A percentile compares a stretch with the other conserved stretches of the same genome.
Evolutionary conservation across 176 grass and related monocot species (phyloP).

Genomic region (Aechmea fasciata): DNA sequence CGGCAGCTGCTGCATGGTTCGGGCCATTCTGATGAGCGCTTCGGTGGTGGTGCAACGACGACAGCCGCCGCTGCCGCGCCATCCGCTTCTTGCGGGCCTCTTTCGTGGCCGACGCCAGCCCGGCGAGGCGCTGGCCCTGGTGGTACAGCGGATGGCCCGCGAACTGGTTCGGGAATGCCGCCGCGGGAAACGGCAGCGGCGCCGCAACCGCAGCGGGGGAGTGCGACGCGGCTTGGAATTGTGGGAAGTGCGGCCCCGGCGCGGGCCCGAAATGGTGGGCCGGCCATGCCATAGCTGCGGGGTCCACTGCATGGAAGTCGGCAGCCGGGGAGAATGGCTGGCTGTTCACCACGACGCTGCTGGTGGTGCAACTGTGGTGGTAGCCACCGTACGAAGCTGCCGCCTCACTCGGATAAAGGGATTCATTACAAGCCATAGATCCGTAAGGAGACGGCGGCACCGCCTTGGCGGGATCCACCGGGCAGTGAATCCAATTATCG

Average conservation of each 20-base stretch:
- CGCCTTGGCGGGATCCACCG: constrained; percentile 7
- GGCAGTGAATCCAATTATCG: constrained; percentile 42
- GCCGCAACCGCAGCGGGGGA: constrained; percentile 18
- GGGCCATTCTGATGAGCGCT: constrained; percentile 32
- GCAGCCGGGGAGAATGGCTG: constrained; percentile 44
- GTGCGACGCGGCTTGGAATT: constrained; percentile 27
- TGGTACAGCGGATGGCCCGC: constrained; percentile 6
- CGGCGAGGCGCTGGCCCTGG: constrained; percentile 18
- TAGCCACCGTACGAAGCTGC: constrained; percentile 30
- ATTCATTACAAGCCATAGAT: constrained; percentile 15
- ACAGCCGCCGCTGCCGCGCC: constrained; percentile 69
- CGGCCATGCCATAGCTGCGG: constrained; percentile 36
- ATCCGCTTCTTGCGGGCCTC: constrained; percentile 92
- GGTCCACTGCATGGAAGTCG: constrained; percentile 46
- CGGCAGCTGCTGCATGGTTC: constrained; percentile 16
- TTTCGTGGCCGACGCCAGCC: constrained; percentile 51
- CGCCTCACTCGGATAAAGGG: constrained; percentile 18
- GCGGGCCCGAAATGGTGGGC: constrained; percentile 21
- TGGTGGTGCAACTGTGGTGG: constrained; percentile 40
- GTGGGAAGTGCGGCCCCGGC: constrained; percentile 4
- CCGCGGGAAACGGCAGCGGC: constrained; percentile 26
- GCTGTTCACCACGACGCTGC: constrained; percentile 43
- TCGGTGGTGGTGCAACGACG: constrained; percentile 56
- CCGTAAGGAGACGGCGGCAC: constrained; percentile 21
- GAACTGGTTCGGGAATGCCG: constrained; percentile 35